These are phyloP conservation scores for Heteromeles arbutifolia DNA, from an alignment of 306 rosid species.

Conservation along the genomic window DNA sequence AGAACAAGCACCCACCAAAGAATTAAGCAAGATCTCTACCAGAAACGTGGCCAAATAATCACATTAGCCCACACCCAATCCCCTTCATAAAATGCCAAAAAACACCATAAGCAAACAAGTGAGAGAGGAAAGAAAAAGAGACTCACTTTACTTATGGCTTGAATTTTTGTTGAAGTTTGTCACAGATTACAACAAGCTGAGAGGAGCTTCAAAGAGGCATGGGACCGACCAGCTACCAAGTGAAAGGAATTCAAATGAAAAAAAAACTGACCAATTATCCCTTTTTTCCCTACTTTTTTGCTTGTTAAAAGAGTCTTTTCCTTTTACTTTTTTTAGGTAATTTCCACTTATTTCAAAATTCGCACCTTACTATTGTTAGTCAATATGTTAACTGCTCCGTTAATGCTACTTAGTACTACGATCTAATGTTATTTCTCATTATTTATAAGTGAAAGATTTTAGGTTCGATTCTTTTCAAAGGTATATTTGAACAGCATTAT, in stretches of 20 bases:
- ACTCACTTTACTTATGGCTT: conserved; percentile 28
- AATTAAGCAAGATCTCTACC: conserved; percentile 31
- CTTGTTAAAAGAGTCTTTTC: conserved; percentile 3
- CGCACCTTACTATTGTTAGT: too few relatives aligned
- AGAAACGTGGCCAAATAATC: conserved; percentile 28
- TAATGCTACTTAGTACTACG: too few relatives aligned
- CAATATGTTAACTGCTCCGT: too few relatives aligned
- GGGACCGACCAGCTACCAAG: conserved; percentile 11
- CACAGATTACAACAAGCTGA: not conserved
- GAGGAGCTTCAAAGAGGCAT: conserved; percentile 8
- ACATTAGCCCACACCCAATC: conserved; percentile 24
- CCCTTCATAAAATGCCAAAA: conserved; percentile 25
- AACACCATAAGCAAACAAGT: conserved; percentile 19
- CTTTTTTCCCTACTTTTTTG: conserved; percentile 11
- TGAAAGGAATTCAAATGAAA: conserved; percentile 29
- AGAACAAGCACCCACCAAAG: conserved; percentile 14
- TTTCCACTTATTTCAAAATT: too few relatives aligned
- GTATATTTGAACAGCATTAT: too few relatives aligned
- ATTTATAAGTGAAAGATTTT: too few relatives aligned
- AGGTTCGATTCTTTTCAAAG: too few relatives aligned
- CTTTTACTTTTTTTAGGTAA: too few relatives aligned
- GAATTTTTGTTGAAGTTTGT: conserved; percentile 29
- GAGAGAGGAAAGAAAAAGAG: conserved; percentile 6
- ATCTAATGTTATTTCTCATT: too few relatives aligned
- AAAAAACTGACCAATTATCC: conserved; percentile 27